A percentile compares a stretch with the other conserved stretches of the same genome.
Evolutionary conservation across 352 stramenopile species (phyloP).

Genomic region (Paralagenidium karlingii): DNA sequence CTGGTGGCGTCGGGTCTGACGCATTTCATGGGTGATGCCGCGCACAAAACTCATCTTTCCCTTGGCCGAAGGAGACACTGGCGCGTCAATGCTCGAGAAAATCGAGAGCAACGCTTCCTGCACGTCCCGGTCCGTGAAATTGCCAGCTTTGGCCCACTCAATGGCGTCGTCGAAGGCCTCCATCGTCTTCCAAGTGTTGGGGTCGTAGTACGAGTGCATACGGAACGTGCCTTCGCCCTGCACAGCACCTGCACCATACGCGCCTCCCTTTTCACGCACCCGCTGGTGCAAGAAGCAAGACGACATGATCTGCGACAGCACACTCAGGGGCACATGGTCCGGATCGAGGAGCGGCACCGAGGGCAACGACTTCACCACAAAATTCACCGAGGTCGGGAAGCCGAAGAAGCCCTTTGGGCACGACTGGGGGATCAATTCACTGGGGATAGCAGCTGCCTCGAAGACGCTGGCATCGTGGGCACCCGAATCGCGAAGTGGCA

Average conservation of each 20-base stretch:
- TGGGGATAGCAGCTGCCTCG: neutral
- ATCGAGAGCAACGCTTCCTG: slow-evolving; percentile 71
- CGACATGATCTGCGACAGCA: slow-evolving; percentile 73
- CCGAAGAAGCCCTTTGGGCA: slow-evolving; percentile 48
- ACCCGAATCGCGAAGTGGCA: slow-evolving; percentile 12
- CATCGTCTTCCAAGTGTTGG: slow-evolving; percentile 69
- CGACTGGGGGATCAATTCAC: slow-evolving; percentile 8
- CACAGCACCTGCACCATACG: slow-evolving; percentile 57
- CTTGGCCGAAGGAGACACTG: slow-evolving; percentile 59
- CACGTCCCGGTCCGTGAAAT: slow-evolving; percentile 59
- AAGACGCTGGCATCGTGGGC: slow-evolving; percentile 7
- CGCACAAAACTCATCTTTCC: slow-evolving; percentile 65
- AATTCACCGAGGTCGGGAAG: slow-evolving; percentile 73
- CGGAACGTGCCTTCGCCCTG: slow-evolving; percentile 70
- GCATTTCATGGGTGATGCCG: slow-evolving; percentile 77
- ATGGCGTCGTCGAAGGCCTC: slow-evolving; percentile 49
- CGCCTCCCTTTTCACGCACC: slow-evolving; percentile 66
- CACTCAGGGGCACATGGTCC: slow-evolving; percentile 60
- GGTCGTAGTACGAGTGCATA: slow-evolving; percentile 77
- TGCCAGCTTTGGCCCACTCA: slow-evolving; percentile 27
- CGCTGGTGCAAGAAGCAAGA: slow-evolving; percentile 75
- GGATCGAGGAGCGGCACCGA: slow-evolving; percentile 58
- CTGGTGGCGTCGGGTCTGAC: slow-evolving; percentile 51
- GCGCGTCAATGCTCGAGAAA: slow-evolving; percentile 64
- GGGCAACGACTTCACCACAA: slow-evolving; percentile 62